phyloP scores from a whole-genome alignment of 345 rosid genomes.

The Lepidium sativum region DNA sequence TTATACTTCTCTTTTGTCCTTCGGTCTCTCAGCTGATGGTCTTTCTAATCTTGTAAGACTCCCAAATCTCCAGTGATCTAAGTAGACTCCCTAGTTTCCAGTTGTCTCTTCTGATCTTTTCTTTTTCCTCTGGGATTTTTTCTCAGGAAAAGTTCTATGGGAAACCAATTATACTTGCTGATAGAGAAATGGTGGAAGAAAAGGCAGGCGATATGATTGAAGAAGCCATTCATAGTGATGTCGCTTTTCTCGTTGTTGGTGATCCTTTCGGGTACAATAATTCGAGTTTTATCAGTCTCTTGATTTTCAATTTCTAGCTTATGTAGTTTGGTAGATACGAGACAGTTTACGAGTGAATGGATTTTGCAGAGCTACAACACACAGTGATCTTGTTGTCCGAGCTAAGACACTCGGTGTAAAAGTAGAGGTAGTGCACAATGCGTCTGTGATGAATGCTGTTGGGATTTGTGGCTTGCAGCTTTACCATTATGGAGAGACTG shows the following conservation, averaged over 20 bases:
- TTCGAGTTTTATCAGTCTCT: neutral
- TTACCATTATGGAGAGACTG: conserved; percentile 87
- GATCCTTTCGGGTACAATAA: conserved; percentile 75
- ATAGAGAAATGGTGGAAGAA: conserved; percentile 92
- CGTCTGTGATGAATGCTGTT: conserved; percentile 90
- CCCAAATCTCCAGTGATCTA: neutral
- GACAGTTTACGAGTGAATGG: neutral
- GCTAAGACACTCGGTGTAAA: conserved; percentile 64
- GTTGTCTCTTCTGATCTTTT: neutral
- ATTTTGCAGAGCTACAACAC: conserved; percentile 74
- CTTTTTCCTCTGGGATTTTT: neutral
- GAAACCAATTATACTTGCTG: conserved; percentile 53
- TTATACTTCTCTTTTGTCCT: conserved; percentile 88
- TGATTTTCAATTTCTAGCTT: neutral
- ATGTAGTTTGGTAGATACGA: neutral
- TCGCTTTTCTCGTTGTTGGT: conserved; percentile 88
- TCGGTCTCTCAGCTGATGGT: conserved; percentile 70
- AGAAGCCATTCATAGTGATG: conserved; percentile 44
- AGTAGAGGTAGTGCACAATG: conserved; percentile 80
- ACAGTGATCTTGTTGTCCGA: conserved; percentile 85
- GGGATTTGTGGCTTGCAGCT: conserved; percentile 90
- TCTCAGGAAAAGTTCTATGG: conserved; percentile 69
- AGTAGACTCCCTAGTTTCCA: neutral
- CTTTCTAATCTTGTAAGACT: conserved; percentile 53
- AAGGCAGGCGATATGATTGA: conserved; percentile 53